A percentile compares a stretch with the other conserved stretches of the same genome.
Evolutionary conservation across 257 asterid species (phyloP).

Genomic region (Solanum sparsipilum): DNA sequence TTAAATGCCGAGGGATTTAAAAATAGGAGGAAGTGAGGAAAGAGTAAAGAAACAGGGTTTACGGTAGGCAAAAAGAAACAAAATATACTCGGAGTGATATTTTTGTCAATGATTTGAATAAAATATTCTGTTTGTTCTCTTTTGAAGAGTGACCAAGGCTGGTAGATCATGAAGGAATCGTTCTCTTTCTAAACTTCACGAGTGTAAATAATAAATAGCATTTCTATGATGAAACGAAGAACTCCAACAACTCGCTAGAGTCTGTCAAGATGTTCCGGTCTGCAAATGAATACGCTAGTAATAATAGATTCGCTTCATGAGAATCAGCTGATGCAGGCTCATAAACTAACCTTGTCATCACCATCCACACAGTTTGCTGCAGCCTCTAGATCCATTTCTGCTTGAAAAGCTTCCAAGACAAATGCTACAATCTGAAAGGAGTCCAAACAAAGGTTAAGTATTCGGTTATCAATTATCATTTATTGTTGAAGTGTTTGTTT

Average conservation of each 20-base stretch:
- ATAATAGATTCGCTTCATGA: background rate
- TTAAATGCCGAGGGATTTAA: background rate
- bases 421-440: conserved; percentile 78
- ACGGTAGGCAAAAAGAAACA: background rate
- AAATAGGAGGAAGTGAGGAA: background rate
- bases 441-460: background rate
- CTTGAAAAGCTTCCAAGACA: conserved; percentile 97
- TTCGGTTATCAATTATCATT: background rate
- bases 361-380: conserved; percentile 29
- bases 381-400: conserved; percentile 84
- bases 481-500: background rate
- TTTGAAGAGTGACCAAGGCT: background rate
- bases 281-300: background rate
- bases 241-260: background rate
- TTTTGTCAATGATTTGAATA: background rate
- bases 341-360: conserved; percentile 38
- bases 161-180: background rate
- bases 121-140: background rate
- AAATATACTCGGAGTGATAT: background rate
- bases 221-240: background rate
- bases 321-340: background rate
- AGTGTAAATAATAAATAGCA: background rate
- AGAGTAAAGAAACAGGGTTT: background rate
- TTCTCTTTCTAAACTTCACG: background rate
- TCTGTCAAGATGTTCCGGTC: background rate